A percentile compares a stretch with the other conserved stretches of the same genome.
Conservation (phyloP, 257 asterid genomes). For the Oldenlandia corymbosa region DNA sequence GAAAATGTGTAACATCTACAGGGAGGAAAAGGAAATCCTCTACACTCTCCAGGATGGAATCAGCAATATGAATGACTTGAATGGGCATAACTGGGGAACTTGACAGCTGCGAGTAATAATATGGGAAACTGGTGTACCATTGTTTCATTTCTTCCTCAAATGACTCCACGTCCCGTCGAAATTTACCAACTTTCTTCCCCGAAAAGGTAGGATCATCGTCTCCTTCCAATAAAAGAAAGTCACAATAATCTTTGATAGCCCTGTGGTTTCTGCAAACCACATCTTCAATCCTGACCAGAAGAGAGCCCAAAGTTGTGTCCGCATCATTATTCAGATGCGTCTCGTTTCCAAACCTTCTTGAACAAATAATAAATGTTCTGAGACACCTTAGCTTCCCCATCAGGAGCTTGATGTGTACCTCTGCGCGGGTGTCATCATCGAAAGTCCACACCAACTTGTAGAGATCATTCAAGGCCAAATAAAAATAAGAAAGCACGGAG, state of each 20-base stretch:
- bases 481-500: not conserved
- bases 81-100: not conserved
- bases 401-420: no score
- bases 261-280: not conserved
- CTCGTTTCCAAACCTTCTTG: not conserved
- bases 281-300: not conserved
- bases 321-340: no score
- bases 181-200: no score
- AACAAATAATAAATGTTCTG: not conserved
- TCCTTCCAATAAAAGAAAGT: no score
- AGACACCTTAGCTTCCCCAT: not conserved
- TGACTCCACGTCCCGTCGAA: no score
- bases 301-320: not conserved
- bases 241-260: no score
- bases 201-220: no score
- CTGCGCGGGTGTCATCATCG: no score
- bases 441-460: no score
- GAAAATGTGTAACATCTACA: no score
- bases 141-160: not conserved
- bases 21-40: not conserved
- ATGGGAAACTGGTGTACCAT: not conserved
- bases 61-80: not conserved
- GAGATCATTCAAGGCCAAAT: not conserved
- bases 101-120: not conserved
- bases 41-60: not conserved